Evolutionary conservation across 2,329 filamentous ascomycete species (phyloP), one percentile per base, ranked within the genome.

Genomic region (Mariannaea sp.): DNA sequence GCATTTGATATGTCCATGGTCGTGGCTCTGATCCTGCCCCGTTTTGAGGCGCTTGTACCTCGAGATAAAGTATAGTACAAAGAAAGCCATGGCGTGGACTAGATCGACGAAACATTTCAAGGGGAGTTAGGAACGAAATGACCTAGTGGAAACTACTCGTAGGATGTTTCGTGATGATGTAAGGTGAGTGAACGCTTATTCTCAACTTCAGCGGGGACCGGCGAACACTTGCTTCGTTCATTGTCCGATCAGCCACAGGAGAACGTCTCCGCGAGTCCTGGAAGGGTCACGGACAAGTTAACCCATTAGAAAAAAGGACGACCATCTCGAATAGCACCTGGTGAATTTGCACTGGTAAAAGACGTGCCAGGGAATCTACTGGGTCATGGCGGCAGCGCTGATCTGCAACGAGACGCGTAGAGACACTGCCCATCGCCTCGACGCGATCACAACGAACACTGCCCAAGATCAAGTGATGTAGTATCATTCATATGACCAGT

Each of bases 11-110:
- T 61, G 62, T 65, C 64, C 53, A 59, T 60, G 58, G 48, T 56
- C 66, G 61, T 57, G 64, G 64, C 64, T 66, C 61, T 61, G 60
- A 65, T 57, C 49, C 52, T 62, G 63, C 53, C 59, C 50, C 61
- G n/a, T 57, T 43, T 43, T 44, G 45, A 41, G 41, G 30, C 42
- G 47, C 42, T 40, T 45, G 52, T 51, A 55, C 52, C 35, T 51
- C 20, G 46, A 35, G 47, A 55, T 44, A 29, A 55, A 49, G 52
- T 50, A 51, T 40, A 45, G 52, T 46, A 51, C 45, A 49, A 24
- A 20, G 49, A 33, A 42, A 39, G 38, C 36, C 14, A 26, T n/a
- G 45, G 40, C 33, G 44, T 33, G 20, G n/a, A 27, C 27, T 20
- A 39, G 26, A 39, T 44, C 33, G 40, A 44, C 7, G 20, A 36